Base-by-base conservation (phyloP, 2,329 filamentous ascomycete genomes). In the Cladophialophora exuberans region DNA sequence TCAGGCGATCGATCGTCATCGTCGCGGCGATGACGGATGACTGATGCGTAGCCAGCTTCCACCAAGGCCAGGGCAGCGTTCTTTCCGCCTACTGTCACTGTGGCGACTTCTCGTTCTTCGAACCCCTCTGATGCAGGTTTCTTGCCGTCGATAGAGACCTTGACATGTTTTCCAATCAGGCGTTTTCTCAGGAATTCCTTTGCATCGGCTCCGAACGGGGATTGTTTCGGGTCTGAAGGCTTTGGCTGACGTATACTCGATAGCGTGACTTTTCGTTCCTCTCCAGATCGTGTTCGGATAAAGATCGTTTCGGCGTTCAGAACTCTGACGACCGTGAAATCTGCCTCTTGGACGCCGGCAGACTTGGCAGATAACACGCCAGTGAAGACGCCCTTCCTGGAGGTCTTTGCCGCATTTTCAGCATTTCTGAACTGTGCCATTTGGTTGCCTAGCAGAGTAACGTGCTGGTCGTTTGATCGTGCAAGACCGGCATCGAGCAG, bases 121-220 rank as follows among this genome's bases (percentile, higher is more conserved):
- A 92, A 99, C 7, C 89, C 92, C 61, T 96, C 93, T 2, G 81
- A 87, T 2, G 90, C 91, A 38, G 93, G 87, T 74, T 94, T 92
- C 71, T 90, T 90, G 54, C 94, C 94, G 69, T 99, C 92, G 56
- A 96, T 85, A 50, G 83, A 87, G 53, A 97, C 84, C 71, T 88
- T 89, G 62, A 97, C 90, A 63, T 96, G 90, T 79, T 99, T 99
- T 58, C 92, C 94, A 67, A 99, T 99, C 26, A 97, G 73, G 72
- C 87, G 90, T 80, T 96, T 96, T 52, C 94, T 86, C 61, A 97
- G 73, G 69, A 93, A 97, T 70, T 99, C 94, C 78, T 99, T 99
- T 26, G 94, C 93, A 69, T 97, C 93, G 10, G 94, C 88, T 63
- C 85, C 83, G 78, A 93, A 99, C 0, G 91, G 90, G 35, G 89